Percentiles rank a stretch among this genome's conserved stretches.
These are phyloP conservation scores for Lasiodiplodia sp. DNA, from an alignment of 2,329 filamentous ascomycete species.

Conservation along the genomic window DNA sequence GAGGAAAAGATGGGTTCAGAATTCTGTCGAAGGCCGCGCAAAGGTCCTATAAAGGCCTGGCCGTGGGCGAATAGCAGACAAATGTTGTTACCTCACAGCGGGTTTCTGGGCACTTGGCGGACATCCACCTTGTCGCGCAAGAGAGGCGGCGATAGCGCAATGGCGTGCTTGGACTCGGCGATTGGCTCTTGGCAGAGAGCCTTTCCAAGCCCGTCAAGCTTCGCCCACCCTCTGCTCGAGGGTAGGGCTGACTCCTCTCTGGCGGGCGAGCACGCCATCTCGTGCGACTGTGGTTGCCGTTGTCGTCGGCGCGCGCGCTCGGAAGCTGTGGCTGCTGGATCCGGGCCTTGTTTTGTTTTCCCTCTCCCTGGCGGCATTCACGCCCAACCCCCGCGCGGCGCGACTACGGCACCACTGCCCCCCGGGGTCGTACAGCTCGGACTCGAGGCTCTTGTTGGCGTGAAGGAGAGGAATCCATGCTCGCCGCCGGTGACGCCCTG, in stretches of 20 bases:
- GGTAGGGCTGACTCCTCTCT: conserved; percentile 7
- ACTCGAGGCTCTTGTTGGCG: not conserved
- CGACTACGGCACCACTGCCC: not conserved
- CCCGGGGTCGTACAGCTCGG: not conserved
- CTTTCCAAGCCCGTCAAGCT: conserved; percentile 21
- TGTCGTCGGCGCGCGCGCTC: not conserved
- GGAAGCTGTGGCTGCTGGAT: not conserved
- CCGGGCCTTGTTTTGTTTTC: not conserved
- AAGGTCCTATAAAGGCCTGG: not conserved
- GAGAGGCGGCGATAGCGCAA: conserved; percentile 21
- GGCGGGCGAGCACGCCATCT: conserved; percentile 10
- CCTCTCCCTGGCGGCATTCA: not conserved
- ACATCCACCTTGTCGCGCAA: conserved; percentile 11
- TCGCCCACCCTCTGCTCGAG: not conserved
- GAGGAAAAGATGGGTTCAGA: not conserved
- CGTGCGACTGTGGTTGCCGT: not conserved
- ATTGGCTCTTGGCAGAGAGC: conserved; percentile 14
- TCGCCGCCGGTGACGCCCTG: conserved; percentile 22
- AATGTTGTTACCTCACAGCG: conserved; percentile 11
- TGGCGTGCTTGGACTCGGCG: conserved; percentile 16
- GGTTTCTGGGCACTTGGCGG: conserved; percentile 22
- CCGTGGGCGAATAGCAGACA: not conserved
- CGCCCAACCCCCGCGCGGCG: not conserved
- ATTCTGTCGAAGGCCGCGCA: not conserved
- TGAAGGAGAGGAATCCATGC: not conserved